Conservation (phyloP, 106 monocot genomes). For the Dactylorhiza incarnata region DNA sequence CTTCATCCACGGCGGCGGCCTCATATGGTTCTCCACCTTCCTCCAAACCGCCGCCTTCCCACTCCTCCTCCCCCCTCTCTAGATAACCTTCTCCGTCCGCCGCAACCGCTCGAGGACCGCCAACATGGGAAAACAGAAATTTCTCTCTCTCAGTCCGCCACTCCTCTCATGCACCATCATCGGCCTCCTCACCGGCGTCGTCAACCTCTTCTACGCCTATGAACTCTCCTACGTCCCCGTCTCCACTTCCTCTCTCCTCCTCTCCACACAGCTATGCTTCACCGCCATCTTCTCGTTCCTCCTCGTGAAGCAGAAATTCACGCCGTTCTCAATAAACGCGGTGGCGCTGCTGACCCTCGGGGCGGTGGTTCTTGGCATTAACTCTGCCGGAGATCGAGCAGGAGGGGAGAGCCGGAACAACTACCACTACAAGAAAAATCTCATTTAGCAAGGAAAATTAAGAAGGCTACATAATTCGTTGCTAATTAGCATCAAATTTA, state of each 20-base stretch:
- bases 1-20: conserved; percentile 3
- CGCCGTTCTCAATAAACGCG: conserved; percentile 13
- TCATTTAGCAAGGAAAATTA: no score
- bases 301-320: conserved; percentile 25
- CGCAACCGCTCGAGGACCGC: no score
- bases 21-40: background rate
- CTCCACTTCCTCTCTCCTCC: conserved; percentile 7
- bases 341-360: conserved; percentile 13
- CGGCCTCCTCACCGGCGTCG: background rate
- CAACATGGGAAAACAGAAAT: no score
- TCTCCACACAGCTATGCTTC: conserved; percentile 7
- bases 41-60: conserved; percentile 9
- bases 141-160: background rate
- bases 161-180: conserved; percentile 4
- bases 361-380: conserved; percentile 12
- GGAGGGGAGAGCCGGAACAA: background rate
- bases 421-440: no score
- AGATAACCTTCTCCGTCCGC: background rate
- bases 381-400: conserved; percentile 2
- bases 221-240: conserved; percentile 6
- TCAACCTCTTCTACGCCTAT: conserved; percentile 8
- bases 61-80: conserved; percentile 5
- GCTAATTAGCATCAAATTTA: no score
- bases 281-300: conserved; percentile 9
- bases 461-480: no score